Evolutionary conservation across 345 rosid species (phyloP).

Genomic region (Murraya koenigii): DNA sequence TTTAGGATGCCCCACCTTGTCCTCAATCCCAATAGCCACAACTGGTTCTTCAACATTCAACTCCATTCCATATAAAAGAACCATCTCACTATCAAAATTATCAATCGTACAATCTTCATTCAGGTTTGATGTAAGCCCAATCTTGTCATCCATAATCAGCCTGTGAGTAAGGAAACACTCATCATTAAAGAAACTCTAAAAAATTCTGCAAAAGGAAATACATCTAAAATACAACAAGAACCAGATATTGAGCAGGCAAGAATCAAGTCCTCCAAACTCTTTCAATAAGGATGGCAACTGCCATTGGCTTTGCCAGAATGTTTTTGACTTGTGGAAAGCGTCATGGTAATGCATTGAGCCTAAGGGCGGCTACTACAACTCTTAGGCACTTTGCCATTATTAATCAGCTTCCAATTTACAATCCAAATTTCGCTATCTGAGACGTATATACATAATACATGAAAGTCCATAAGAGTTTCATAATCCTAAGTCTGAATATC

Average conservation of each 20-base stretch:
- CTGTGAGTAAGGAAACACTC: background rate
- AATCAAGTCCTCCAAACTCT: background rate
- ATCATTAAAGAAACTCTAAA: background rate
- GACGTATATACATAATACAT: background rate
- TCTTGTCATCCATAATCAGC: constrained; percentile 14
- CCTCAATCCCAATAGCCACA: background rate
- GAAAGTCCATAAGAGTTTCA: background rate
- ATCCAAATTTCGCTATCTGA: background rate
- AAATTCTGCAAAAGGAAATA: background rate
- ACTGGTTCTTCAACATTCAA: background rate
- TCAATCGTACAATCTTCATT: background rate
- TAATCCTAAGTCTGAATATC: background rate
- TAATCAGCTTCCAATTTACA: background rate
- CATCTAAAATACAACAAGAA: background rate
- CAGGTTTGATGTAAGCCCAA: background rate
- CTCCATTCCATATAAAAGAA: background rate
- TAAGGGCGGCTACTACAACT: background rate
- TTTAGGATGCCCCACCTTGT: background rate
- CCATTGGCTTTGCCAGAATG: background rate
- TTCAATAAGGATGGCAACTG: background rate
- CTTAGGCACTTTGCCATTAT: background rate
- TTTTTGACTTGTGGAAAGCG: background rate
- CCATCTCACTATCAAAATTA: background rate
- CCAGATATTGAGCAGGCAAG: background rate
- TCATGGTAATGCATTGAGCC: background rate